Base-by-base conservation (phyloP, 305 asterid genomes). In the Nicotiana rustica region DNA sequence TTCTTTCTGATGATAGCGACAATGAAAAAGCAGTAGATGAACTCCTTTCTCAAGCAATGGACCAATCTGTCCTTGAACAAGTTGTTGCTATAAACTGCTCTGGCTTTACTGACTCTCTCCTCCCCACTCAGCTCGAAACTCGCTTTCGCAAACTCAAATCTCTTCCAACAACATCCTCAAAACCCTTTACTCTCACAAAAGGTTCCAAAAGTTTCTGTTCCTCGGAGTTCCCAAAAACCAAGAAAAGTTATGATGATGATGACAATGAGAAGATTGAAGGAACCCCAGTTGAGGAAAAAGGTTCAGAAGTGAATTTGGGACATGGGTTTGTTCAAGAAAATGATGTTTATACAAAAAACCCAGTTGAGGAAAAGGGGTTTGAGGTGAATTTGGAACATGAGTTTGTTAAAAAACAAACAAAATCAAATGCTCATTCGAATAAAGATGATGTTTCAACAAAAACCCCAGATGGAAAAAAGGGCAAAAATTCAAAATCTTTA, bases 101-200 rank as follows among this genome's bases (percentile, higher is more conserved):
- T 60, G 91, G 96, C 3, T 92, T 95, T 85, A 83, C 84, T 3
- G 88, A 92, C 76, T 88, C 93, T 1, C 90, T 33, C 56, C 94
- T 95, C 81, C 98, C 99, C n/a, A 81, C 92, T 65, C 91, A 92
- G 78, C 90, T 94, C 62, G 97, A 94, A 82, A 55, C 94, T 61
- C 97, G 99, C n/a, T 94, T 95, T 59, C 97, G 83, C 10, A 92
- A 88, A 89, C 99, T 95, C 82, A 95, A 94, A 82, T 91, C 99
- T 6, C 86, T 92, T 84, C 98, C 99, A 2, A 79, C 93, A 1
- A 29, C 88, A 60, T 69, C 87, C 31, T 44, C 86, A 18, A 92
- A 87, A 4, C 85, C 93, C 66, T 1, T 82, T n/a, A 4, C 83
- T 36, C 60, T 85, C 7, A 10, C 80, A 8, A 44, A 68, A 77